Base-by-base conservation (phyloP, 176 grass and related monocot genomes). In the Aegilops speltoides region DNA sequence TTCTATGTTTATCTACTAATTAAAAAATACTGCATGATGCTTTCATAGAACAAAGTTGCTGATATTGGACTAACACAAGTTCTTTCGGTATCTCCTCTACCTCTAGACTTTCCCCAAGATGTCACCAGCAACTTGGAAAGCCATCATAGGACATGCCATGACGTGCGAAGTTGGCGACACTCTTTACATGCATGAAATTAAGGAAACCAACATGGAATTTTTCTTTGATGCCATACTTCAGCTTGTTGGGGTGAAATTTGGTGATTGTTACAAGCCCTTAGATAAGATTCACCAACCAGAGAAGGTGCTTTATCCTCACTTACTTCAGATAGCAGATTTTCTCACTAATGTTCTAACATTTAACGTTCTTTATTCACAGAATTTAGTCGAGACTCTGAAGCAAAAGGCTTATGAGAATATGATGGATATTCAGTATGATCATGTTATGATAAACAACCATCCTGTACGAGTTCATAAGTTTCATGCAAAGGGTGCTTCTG, bases 181-280 rank as follows among this genome's bases (percentile, higher is more conserved):
- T 46, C 82, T 93, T 43, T 86, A 79, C 31, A 45, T 62, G 9
- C 82, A 88, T 8, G 3, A 74, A 84, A 41, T 50, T 15, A 71
- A 66, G 80, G 82, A 67, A 14, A 36, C 10, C 1, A 26, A 82
- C 73, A 32, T 11, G 5, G 29, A 65, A 26, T 73, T 93, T 46
- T 91, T 88, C 81, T 93, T 93, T 25, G 71, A 93, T 87, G 68
- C 86, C 45, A 79, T 91, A 80, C 57, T 91, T 86, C 56, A 74
- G 7, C 82, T 85, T 86, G 91, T 93, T 68, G 91, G 91, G 36
- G 88, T 85, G 26, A 93, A 74, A 25, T 93, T 91, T 43, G 70
- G 71, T 50, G 71, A 65, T 67, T 68, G n/a, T 34, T 93, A 93
- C 85, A 93, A 82, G 57, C 70, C 85, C 13, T 48, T 86, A 54